Conservation (phyloP, 805 yeast genomes). For the Ogataea thermomethanolica region DNA sequence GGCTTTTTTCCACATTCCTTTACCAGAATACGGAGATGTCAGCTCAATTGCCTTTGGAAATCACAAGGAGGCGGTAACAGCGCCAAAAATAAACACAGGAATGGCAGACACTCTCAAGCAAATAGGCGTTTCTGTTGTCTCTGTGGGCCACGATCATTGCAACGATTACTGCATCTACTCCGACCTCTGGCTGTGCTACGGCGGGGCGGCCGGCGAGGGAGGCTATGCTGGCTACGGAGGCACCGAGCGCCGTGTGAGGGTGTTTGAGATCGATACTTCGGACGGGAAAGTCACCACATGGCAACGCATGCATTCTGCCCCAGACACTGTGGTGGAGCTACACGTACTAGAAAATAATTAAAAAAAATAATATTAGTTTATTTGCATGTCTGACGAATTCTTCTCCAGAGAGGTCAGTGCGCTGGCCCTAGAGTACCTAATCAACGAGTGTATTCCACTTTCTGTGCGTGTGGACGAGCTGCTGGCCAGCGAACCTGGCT, state of each 20-base stretch:
- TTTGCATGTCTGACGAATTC: constrained; percentile 14
- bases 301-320: constrained; percentile 66
- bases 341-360: constrained; percentile 11
- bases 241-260: constrained; percentile 72
- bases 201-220: constrained; percentile 93
- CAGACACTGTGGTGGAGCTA: constrained; percentile 28
- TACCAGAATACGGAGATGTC: constrained; percentile 70
- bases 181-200: constrained; percentile 80
- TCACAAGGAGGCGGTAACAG: constrained; percentile 70
- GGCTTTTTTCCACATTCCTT: constrained; percentile 94
- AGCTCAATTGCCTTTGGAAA: constrained; percentile 51
- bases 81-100: constrained; percentile 69
- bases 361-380: constrained; percentile 1
- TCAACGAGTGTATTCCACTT: constrained; percentile 75
- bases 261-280: constrained; percentile 60
- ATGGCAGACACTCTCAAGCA: constrained; percentile 55
- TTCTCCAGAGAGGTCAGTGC: constrained; percentile 46
- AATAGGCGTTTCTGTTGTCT: constrained; percentile 69
- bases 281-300: constrained; percentile 54
- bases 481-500: constrained; percentile 29
- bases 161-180: constrained; percentile 84
- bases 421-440: constrained; percentile 55
- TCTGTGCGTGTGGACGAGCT: constrained; percentile 59
- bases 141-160: constrained; percentile 95
- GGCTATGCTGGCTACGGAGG: constrained; percentile 95